Percentiles rank a stretch among this genome's conserved stretches.
Conservation (phyloP, 2,329 filamentous ascomycete genomes). For the Claviceps citrina region DNA sequence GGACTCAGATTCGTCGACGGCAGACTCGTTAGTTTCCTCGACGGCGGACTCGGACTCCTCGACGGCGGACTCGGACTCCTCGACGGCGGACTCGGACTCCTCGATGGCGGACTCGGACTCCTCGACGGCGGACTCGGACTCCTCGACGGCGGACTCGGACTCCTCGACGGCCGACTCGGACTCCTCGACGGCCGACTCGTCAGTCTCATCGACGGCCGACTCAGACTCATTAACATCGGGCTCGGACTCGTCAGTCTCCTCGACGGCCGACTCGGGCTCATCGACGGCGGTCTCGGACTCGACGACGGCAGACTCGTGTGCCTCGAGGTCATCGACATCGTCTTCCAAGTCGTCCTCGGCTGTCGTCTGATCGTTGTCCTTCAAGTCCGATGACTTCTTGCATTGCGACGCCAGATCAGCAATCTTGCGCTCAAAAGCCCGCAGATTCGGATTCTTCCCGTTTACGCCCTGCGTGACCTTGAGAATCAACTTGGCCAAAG, state of each 20-base stretch:
- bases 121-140: too few species aligned
- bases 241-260: too few species aligned
- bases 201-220: too few species aligned
- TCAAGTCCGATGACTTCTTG: constrained; percentile 8
- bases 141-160: too few species aligned
- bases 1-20: background rate
- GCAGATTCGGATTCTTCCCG: constrained; percentile 24
- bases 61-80: too few species aligned
- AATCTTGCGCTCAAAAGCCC: constrained; percentile 36
- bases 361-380: background rate
- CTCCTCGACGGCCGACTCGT: too few species aligned
- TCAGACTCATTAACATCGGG: too few species aligned
- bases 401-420: constrained; percentile 30
- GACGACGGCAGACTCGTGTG: background rate
- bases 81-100: too few species aligned
- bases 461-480: constrained; percentile 33
- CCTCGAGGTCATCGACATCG: background rate
- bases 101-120: too few species aligned
- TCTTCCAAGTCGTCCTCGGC: background rate
- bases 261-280: too few species aligned
- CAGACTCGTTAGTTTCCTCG: background rate
- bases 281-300: too few species aligned
- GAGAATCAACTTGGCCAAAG: constrained; percentile 35
- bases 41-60: background rate
- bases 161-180: too few species aligned